Evolutionary conservation across 2,329 filamentous ascomycete genomes (phyloP).

Genomic region (Apiospora rasikravindrae): DNA sequence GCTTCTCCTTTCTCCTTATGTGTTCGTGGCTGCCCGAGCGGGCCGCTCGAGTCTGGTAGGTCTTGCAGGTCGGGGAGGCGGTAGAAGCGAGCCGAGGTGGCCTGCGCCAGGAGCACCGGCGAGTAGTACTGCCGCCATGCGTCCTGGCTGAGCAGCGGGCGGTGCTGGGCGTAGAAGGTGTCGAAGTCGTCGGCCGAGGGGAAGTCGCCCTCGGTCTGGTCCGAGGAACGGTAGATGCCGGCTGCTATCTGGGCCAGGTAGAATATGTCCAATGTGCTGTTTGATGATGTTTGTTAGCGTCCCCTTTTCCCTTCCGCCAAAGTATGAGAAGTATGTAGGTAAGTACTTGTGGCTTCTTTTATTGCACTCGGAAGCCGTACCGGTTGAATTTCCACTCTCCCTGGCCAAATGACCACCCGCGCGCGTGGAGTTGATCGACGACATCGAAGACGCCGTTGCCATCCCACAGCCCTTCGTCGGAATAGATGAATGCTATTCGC

Average conservation of each 20-base stretch:
- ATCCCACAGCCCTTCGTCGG: background rate
- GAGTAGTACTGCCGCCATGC: conserved; percentile 15
- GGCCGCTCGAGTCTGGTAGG: conserved; percentile 11
- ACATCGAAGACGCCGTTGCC: conserved; percentile 5
- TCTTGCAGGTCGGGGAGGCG: conserved; percentile 4
- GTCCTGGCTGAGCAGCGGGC: background rate
- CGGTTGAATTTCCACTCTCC: background rate
- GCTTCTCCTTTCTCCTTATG: background rate
- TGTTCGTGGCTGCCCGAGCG: background rate
- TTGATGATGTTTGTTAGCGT: background rate
- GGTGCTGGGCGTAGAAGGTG: background rate
- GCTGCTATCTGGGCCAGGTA: conserved; percentile 10
- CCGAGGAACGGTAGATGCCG: conserved; percentile 5
- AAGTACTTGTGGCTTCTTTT: background rate
- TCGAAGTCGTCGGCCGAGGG: background rate
- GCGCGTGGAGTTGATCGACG: conserved; percentile 5
- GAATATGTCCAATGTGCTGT: conserved; percentile 3
- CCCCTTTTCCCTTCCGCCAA: background rate
- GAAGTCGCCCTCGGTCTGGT: background rate
- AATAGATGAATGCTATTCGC: conserved; percentile 6
- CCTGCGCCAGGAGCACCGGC: background rate
- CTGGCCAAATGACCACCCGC: conserved; percentile 16
- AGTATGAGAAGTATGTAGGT: background rate
- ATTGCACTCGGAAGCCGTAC: background rate
- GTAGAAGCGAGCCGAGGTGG: conserved; percentile 14